phyloP scores from a whole-genome alignment of 2,329 filamentous ascomycete genomes.

The Hypoxylon sp. region DNA sequence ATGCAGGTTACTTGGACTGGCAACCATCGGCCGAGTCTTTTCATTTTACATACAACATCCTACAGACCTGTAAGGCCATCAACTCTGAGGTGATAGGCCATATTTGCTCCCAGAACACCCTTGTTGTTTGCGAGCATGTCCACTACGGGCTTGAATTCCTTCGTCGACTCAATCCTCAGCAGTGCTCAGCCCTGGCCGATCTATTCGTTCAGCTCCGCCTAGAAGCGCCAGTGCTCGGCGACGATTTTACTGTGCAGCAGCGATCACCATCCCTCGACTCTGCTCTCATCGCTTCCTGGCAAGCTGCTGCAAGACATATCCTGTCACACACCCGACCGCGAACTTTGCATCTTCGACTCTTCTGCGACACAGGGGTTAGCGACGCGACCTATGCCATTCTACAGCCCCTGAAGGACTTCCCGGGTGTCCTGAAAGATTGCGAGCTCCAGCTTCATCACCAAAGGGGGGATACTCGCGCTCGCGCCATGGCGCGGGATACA shows the following conservation, averaged over 20 bases:
- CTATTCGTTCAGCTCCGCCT: conserved; percentile 4
- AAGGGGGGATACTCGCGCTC: neutral
- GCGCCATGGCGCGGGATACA: neutral
- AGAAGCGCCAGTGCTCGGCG: neutral
- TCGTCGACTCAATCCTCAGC: neutral
- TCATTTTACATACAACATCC: neutral
- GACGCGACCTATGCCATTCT: conserved; percentile 2
- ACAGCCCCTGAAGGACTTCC: conserved; percentile 6
- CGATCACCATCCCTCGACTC: neutral
- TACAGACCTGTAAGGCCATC: conserved; percentile 7
- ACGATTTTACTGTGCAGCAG: neutral
- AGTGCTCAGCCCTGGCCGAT: neutral
- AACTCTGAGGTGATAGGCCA: neutral
- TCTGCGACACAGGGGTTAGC: conserved; percentile 7
- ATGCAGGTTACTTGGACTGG: neutral
- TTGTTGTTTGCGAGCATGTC: neutral
- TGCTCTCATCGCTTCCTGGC: conserved; percentile 3
- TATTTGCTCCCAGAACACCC: neutral
- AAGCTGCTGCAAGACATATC: conserved; percentile 5
- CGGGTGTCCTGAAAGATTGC: conserved; percentile 8
- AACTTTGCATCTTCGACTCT: conserved; percentile 6
- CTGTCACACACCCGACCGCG: conserved; percentile 1
- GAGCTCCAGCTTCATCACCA: conserved; percentile 7
- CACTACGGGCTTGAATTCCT: conserved; percentile 5
- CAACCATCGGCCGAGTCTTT: neutral